Evolutionary conservation across 192 early-diverging fungal genomes (phyloP), one percentile per base, ranked within the genome.

Genomic region (Geranomyces variabilis): DNA sequence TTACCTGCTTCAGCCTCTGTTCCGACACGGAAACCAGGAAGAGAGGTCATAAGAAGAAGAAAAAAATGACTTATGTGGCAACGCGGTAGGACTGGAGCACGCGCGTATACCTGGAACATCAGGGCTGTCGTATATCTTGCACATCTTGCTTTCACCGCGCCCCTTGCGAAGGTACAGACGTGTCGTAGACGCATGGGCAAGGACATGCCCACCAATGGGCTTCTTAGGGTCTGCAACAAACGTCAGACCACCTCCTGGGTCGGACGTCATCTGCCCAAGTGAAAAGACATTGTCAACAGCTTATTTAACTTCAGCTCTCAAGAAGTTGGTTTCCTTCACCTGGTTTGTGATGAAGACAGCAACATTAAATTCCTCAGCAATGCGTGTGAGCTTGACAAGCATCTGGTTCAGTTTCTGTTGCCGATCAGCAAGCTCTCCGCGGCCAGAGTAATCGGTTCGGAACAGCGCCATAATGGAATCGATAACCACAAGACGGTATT

Each of bases 161-260:
- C 93, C 93, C 70, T 95, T 95, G 1, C 90, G 81, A 5, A 95
- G 79, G 49, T 86, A 93, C 9, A 95, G 74, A 19, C 93, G 85
- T 4, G 92, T 93, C 13, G 93, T 88, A 1, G 89, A 90, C 49
- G 83, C 86, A 64, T 88, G 83, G 36, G 90, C 91, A 59, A 93
- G 76, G 1, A 94, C 83, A 63, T 93, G 91, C 0, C 93, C 90
- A 30, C 90, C 90, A 46, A 93, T 87, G 9, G 93, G 93, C 66
- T 95, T 95, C 81, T 94, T 93, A 51, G 93, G 92, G 66, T 95
- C 93, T 17, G 90, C 83, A 0, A 91, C 90, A 80, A 95, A 95
- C 22, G 89, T 88, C 79, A 93, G 79, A 0, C 76, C 80, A 47
- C 78, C 84, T 6, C 85, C 83, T n/a, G 87, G 83, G 66, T 89